These are phyloP conservation scores for Harringtonia aguacate DNA, from an alignment of 2,329 filamentous ascomycete genomes.

Conservation along the genomic window DNA sequence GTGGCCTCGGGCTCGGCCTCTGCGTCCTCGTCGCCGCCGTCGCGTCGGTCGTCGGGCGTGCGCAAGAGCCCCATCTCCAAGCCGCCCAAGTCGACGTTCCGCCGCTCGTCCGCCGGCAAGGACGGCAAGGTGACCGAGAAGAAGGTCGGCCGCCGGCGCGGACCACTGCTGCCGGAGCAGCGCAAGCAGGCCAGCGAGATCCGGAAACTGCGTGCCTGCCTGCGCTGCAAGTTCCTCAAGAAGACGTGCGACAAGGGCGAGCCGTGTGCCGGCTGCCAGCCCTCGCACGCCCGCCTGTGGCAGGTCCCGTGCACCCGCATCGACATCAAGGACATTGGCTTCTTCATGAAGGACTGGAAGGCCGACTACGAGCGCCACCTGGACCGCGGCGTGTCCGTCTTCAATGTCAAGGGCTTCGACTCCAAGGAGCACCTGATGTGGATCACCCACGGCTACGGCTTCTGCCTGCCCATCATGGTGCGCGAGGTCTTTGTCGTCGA, in stretches of 20 bases:
- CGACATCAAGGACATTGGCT: slow-evolving; percentile 96
- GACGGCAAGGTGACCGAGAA: slow-evolving; percentile 71
- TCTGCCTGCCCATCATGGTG: slow-evolving; percentile 83
- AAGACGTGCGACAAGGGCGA: slow-evolving; percentile 98
- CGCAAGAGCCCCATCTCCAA: slow-evolving; percentile 74
- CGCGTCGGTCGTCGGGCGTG: slow-evolving; percentile 55
- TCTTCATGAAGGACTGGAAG: slow-evolving; percentile 99
- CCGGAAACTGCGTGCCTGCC: slow-evolving; percentile 82
- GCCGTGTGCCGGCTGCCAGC: slow-evolving; percentile 89
- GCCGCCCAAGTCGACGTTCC: slow-evolving; percentile 72
- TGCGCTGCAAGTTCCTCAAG: slow-evolving; percentile 97
- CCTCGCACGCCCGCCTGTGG: slow-evolving; percentile 90
- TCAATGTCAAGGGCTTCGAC: slow-evolving; percentile 82
- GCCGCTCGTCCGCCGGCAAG: slow-evolving; percentile 66
- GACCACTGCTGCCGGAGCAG: slow-evolving; percentile 84
- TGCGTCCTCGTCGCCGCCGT: slow-evolving; percentile 47
- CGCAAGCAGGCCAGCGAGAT: slow-evolving; percentile 95
- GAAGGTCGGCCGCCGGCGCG: slow-evolving; percentile 82
- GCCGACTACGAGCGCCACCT: slow-evolving; percentile 91
- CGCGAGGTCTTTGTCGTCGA: slow-evolving; percentile 89
- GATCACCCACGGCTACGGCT: slow-evolving; percentile 94
- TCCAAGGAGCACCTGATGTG: slow-evolving; percentile 64
- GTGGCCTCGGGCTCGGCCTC: slow-evolving; percentile 15
- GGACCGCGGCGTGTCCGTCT: slow-evolving; percentile 76
- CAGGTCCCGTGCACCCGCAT: slow-evolving; percentile 96